Evolutionary conservation across 2,329 filamentous ascomycete genomes (phyloP).

Genomic region (Curvularia lunata): DNA sequence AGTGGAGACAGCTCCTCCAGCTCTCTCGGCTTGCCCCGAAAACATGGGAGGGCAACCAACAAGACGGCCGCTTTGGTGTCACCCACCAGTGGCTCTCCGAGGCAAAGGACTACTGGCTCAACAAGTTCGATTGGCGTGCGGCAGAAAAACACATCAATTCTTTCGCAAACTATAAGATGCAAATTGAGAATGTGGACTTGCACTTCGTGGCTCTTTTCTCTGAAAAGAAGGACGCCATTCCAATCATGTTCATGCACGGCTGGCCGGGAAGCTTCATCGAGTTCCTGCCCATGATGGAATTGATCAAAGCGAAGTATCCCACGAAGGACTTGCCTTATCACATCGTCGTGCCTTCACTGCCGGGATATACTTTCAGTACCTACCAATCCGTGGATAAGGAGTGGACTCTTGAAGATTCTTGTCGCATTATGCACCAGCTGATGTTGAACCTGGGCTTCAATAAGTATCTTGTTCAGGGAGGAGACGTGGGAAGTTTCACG

Average conservation of each 20-base stretch:
- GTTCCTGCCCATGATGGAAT: slow-evolving; percentile 60
- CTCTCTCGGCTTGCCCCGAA: slow-evolving; percentile 43
- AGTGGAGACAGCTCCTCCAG: slow-evolving; percentile 47
- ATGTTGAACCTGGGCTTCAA: slow-evolving; percentile 63
- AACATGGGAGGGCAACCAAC: slow-evolving; percentile 38
- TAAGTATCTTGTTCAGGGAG: slow-evolving; percentile 64
- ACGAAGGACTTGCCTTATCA: slow-evolving; percentile 62
- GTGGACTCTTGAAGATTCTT: slow-evolving; percentile 51
- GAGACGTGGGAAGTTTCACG: slow-evolving; percentile 61
- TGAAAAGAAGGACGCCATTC: slow-evolving; percentile 58
- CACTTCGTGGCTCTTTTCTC: slow-evolving; percentile 66
- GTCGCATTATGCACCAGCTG: slow-evolving; percentile 58
- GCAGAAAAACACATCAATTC: slow-evolving; percentile 56
- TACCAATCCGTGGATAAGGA: slow-evolving; percentile 55
- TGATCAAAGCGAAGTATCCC: slow-evolving; percentile 57
- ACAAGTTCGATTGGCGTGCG: slow-evolving; percentile 47
- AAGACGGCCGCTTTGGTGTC: slow-evolving; percentile 39
- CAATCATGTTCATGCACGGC: slow-evolving; percentile 62
- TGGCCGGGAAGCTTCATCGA: slow-evolving; percentile 65
- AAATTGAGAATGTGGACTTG: slow-evolving; percentile 54
- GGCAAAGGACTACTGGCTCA: slow-evolving; percentile 49
- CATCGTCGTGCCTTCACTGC: slow-evolving; percentile 63
- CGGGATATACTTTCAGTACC: slow-evolving; percentile 62
- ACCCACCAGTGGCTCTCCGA: slow-evolving; percentile 44
- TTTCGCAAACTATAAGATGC: slow-evolving; percentile 59